A percentile compares a stretch with the other conserved stretches of the same genome.
Conservation (phyloP, 1,139 yeast genomes). For the Lipomyces yarrowii region DNA sequence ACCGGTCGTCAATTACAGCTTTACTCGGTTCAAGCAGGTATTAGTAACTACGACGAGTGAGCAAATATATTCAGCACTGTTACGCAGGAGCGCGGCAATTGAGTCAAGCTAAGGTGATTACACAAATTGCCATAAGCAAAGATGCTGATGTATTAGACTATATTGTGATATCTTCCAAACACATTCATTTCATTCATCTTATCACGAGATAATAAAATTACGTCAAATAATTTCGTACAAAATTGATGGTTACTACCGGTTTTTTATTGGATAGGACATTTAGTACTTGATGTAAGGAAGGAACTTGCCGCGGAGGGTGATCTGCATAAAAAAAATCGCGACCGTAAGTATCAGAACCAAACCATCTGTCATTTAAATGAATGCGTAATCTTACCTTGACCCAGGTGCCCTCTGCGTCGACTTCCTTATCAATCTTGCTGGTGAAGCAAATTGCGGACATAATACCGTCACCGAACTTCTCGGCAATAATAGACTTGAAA, state of each 20-base stretch:
- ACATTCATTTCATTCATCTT: neutral
- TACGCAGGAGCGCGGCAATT: neutral
- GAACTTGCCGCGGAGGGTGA: slow-evolving; percentile 34
- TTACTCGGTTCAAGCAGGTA: too few species aligned
- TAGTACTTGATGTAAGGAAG: slow-evolving; percentile 33
- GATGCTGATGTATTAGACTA: neutral
- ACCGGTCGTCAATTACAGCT: too few species aligned
- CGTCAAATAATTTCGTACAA: neutral
- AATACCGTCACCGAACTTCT: slow-evolving; percentile 35
- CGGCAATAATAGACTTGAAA: slow-evolving; percentile 33
- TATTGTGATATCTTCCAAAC: neutral
- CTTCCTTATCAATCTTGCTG: slow-evolving; percentile 34
- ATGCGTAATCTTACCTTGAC: slow-evolving; percentile 17
- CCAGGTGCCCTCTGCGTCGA: slow-evolving; percentile 33
- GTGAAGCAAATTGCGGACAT: slow-evolving; percentile 34
- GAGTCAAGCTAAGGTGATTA: neutral
- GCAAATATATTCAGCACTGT: neutral
- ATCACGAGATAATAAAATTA: neutral
- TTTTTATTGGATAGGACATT: neutral
- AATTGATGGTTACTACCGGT: neutral
- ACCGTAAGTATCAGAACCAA: neutral
- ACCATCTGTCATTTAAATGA: neutral
- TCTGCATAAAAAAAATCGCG: slow-evolving; percentile 1
- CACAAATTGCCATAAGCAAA: neutral
- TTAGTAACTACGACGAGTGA: too few species aligned